Evolutionary conservation across 2,329 filamentous ascomycete species (phyloP), one percentile per base, ranked within the genome.

Genomic region (Sporothrix dimorphospora): DNA sequence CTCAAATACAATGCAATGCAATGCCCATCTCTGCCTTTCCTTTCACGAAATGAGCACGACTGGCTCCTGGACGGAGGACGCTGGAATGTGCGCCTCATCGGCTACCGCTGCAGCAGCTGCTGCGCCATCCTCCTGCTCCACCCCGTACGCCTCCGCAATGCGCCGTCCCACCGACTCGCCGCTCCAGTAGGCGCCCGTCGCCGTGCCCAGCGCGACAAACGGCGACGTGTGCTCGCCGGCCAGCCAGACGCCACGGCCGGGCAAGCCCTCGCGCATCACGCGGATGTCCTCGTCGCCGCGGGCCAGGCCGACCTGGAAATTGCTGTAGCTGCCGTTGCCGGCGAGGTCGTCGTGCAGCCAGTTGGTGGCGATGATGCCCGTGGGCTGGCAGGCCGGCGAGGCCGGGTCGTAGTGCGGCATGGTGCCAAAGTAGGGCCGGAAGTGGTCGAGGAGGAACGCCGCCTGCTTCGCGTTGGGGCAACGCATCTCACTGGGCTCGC

Each of bases 161-260:
- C 90, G 87, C 79, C 84, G 86, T 0, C 87, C 94, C 45, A 94
- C 92, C 24, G 86, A 87, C 82, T 97, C 93, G 1, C 94, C 94
- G 79, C 92, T 94, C 93, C 93, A 97, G 80, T 94, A 98, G 12
- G 95, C 95, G 0, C 95, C 95, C 0, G 94, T 97, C 14, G 91
- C 92, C 4, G 94, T 98, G 0, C 94, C 95, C 74, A 98, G 81
- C 12, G 92, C 94, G 38, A 97, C 90, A 82, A 97, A 97, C 4
- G 94, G 94, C 71, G 93, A 91, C 27, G 94, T 97, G 81, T 97
- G 94, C 81, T 97, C 94, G 0, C 94, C 94, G 0, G 94, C 94
- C 75, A 97, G 85, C 94, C 94, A 97, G 9, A 97, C 78, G 0
- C 92, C 90, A 27, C 89, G 83, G 14, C 88, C 89, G 0, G 90